A percentile compares a stretch with the other conserved stretches of the same genome.
phyloP scores from a whole-genome alignment of 495 filamentous ascomycete genomes.

The Lasiosphaeris hirsuta region DNA sequence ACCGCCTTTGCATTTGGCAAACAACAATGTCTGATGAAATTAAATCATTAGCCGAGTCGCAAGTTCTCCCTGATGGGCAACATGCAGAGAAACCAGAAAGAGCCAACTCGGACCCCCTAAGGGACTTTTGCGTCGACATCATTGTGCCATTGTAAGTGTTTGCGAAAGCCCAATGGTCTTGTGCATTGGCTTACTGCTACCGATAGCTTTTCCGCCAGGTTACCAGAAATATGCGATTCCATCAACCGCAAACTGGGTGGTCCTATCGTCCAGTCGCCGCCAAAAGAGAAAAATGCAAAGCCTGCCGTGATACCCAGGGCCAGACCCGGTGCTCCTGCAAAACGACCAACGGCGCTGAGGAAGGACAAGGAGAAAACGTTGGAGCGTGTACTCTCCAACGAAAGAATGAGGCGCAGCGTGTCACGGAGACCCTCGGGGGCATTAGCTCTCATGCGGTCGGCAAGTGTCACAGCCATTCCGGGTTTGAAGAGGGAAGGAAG shows the following conservation, averaged over 20 bases:
- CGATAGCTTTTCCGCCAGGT: conserved; percentile 67
- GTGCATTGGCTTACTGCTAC: conserved; percentile 12
- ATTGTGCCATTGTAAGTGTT: conserved; percentile 79
- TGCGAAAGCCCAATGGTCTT: not conserved
- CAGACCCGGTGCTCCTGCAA: conserved; percentile 55
- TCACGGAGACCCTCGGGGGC: conserved; percentile 48
- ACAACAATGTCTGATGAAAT: conserved; percentile 61
- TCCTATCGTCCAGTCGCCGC: conserved; percentile 60
- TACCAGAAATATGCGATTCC: conserved; percentile 73
- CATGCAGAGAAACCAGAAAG: conserved; percentile 30
- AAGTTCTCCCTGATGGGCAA: conserved; percentile 25
- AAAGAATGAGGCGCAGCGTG: conserved; percentile 51
- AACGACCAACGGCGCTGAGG: conserved; percentile 49
- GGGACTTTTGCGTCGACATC: conserved; percentile 86
- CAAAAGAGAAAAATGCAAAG: conserved; percentile 48
- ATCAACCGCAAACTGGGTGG: conserved; percentile 88
- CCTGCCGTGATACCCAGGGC: conserved; percentile 31
- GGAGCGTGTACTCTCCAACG: conserved; percentile 70
- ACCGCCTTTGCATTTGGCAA: conserved; percentile 95
- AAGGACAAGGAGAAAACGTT: conserved; percentile 58
- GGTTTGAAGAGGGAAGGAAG: conserved; percentile 63
- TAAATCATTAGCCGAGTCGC: conserved; percentile 52
- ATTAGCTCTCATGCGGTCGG: conserved; percentile 65
- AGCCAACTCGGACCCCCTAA: conserved; percentile 37
- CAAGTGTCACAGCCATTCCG: conserved; percentile 57